Evolutionary conservation across 148 eudicot species (phyloP), one percentile per base, ranked within the genome.

Genomic region (Euryodendron excelsum): DNA sequence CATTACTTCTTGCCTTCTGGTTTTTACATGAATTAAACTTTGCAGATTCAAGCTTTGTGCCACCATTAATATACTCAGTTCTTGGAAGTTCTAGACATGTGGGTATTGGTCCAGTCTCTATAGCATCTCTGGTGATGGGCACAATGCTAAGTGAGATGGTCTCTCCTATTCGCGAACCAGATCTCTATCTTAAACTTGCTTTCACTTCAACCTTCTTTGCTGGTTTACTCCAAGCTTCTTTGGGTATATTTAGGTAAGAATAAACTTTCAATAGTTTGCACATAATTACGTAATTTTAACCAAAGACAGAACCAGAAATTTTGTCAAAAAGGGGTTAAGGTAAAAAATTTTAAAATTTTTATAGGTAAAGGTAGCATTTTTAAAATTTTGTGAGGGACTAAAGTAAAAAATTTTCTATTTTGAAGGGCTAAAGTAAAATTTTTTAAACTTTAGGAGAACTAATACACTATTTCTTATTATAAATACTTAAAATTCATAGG

Each of bases 51-150:
- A 88, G 89, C 76, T 88, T 88, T 64, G 91, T 88, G 64, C 91
- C 91, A 58, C 91, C 91, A 50, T 67, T 88, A 80, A 82, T 88
- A 77, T 88, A 88, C 62, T 80, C 91, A 8, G 74, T 81, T 45
- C 86, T 88, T 1, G 91, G 91, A 62, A 88, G 91, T 72, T 88
- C 91, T 13, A 82, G 83, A 20, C 91, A 88, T 79, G 67, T 88
- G 4, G 91, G 84, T 5, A 88, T 88, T 30, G 91, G 91, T 10
- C 91, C 91, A 0, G 89, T 88, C 5, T 88, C 91, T 1, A 88
- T 88, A 78, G 89, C 89, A 6, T 88, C 91, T 13, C 85, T 88
- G 37, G 89, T 86, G 25, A 88, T 88, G 91, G 91, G 91, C 25
- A 84, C 89, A n/a, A 88, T 88, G 91, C 85, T 86, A 18, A 78